Evolutionary conservation across 169 alveolate genomes (phyloP), one percentile per base, ranked within the genome.

Genomic region (Eimeria falciformis): DNA sequence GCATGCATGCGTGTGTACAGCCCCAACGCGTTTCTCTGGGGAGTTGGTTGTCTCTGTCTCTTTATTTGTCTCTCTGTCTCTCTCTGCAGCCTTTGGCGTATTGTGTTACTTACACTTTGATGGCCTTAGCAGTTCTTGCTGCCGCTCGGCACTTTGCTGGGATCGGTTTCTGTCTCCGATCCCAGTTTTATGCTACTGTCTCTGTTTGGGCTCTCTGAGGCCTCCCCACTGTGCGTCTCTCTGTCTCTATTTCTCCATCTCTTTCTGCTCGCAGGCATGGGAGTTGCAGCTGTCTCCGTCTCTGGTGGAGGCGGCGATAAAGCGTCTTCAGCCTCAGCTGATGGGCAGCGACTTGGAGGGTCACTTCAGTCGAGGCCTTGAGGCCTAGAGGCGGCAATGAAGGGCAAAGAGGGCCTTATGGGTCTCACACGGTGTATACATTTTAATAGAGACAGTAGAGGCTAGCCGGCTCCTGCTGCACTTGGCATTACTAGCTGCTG

Each of bases 251-350:
- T 18, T 17, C 58, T 40, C 43, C 58, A 6, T 5, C 56, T 53
- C 33, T 9, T 0, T 23, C 33, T 18, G 56, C 47, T 29, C n/a
- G 18, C 79, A 83, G 91, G 91, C 91, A 3, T 83, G 91, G 91
- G 91, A 83, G 79, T 27, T 83, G 79, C 91, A 83, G 65, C 62
- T 83, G 62, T 83, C 91, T 3, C 91, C 91, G 21, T 43, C 91
- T 2, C 79, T 83, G 18, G 66, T 83, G 47, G 91, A 83, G 65
- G 91, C 91, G 46, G 91, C 91, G 25, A 83, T 55, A 58, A 55
- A 62, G 45, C 78, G 91, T n/a, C 78, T 83, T 23, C 91, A 83
- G 91, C 91, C 77, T 18, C 56, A 50, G 27, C 62, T 83, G 37
- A 83, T 55, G 81, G 66, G 66, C 47, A 50, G 78, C 23, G 91